Conservation (phyloP, 1,284 basidiomycete species). For the Sporisorium graminicola region DNA sequence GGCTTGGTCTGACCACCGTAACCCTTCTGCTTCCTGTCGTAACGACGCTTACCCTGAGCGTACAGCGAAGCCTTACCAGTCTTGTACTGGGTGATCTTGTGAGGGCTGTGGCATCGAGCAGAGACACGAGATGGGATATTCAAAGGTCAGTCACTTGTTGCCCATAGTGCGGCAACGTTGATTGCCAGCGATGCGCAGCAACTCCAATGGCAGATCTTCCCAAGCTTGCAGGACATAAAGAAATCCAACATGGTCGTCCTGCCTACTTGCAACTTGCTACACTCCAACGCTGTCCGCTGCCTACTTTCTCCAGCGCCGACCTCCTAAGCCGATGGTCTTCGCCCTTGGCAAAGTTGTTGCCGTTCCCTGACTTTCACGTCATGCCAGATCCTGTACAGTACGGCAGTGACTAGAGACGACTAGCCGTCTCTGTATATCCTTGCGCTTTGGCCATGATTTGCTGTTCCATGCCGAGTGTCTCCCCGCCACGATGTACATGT, state of each 20-base stretch:
- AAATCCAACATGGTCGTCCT: not conserved
- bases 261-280: not conserved
- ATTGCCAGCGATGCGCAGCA: not conserved
- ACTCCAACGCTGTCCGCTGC: not conserved
- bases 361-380: too few species aligned
- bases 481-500: too few species aligned
- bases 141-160: conserved; percentile 12
- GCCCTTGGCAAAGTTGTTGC: too few species aligned
- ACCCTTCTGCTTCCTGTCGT: conserved; percentile 96
- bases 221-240: conserved; percentile 1
- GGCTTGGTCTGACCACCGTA: conserved; percentile 99
- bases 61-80: conserved; percentile 70
- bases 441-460: too few species aligned
- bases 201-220: not conserved
- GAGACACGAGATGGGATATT: not conserved
- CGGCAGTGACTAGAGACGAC: too few species aligned
- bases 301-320: not conserved
- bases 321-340: not conserved
- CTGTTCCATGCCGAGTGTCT: too few species aligned
- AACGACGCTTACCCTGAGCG: conserved; percentile 99
- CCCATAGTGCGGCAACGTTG: not conserved
- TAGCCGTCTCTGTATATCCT: too few species aligned
- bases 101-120: conserved; percentile 53
- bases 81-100: conserved; percentile 71
- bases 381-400: too few species aligned